phyloP scores from a whole-genome alignment of 2,329 filamentous ascomycete species.

The Aspergillus chevalieri region DNA sequence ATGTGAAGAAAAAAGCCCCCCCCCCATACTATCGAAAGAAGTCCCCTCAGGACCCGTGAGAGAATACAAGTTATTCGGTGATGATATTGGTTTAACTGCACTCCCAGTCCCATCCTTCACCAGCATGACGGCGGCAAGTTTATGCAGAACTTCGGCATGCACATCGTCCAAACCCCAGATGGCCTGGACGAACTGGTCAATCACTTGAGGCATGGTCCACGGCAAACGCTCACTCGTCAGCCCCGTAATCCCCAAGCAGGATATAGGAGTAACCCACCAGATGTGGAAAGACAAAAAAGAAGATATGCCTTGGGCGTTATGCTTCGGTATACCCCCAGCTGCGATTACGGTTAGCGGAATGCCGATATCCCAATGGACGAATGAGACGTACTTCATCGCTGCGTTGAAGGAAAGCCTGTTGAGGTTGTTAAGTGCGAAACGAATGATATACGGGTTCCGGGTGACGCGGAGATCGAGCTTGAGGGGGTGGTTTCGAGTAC shows the following conservation, averaged over 20 bases:
- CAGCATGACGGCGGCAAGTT: constrained; percentile 46
- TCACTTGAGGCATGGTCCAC: constrained; percentile 14
- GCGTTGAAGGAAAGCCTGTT: constrained; percentile 11
- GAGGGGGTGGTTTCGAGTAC: constrained; percentile 7
- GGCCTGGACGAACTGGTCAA: constrained; percentile 41
- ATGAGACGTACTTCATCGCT: constrained; percentile 9
- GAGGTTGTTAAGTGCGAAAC: constrained; percentile 15
- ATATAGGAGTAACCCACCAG: constrained; percentile 13
- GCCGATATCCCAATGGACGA: constrained; percentile 9
- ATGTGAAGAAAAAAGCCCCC: constrained; percentile 5
- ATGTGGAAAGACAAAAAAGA: constrained; percentile 16
- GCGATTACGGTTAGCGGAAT: constrained; percentile 13
- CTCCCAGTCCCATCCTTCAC: constrained; percentile 42
- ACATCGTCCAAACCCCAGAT: constrained; percentile 43
- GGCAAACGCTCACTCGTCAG: constrained; percentile 9
- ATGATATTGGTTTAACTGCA: constrained; percentile 15
- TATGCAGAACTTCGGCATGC: constrained; percentile 47
- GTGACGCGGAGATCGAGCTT: constrained; percentile 11
- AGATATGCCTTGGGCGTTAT: constrained; percentile 16
- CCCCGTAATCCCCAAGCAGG: constrained; percentile 14
- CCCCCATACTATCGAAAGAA: constrained; percentile 7
- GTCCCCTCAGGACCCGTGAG: constrained; percentile 11
- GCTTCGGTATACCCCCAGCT: constrained; percentile 14
- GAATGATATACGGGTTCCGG: constrained; percentile 11
- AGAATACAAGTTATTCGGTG: constrained; percentile 13